Conservation (phyloP, 2,329 filamentous ascomycete species). For the Ceratocystis destructans region DNA sequence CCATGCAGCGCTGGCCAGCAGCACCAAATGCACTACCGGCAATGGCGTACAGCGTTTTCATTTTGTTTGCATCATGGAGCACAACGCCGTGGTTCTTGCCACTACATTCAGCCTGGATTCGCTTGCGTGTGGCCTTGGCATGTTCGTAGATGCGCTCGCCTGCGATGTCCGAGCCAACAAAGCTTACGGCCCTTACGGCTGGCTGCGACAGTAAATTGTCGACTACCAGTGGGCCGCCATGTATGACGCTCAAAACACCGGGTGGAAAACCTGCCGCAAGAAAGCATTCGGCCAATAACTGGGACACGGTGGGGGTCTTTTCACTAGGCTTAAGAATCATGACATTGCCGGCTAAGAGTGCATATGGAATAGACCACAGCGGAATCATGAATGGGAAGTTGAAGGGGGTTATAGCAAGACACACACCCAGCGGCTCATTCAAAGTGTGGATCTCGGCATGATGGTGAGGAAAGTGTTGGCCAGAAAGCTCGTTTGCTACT, state of each 20-base stretch:
- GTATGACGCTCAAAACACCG: constrained; percentile 60
- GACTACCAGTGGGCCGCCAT: constrained; percentile 45
- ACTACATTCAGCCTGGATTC: constrained; percentile 52
- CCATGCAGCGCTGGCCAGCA: constrained; percentile 47
- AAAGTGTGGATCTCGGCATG: constrained; percentile 19
- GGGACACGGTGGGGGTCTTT: constrained; percentile 35
- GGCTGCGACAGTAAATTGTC: constrained; percentile 53
- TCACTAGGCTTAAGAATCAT: constrained; percentile 41
- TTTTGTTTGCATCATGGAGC: constrained; percentile 51
- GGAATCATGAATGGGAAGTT: constrained; percentile 37
- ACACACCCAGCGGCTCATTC: constrained; percentile 35
- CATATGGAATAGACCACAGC: constrained; percentile 35
- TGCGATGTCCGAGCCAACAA: constrained; percentile 60
- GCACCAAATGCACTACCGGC: constrained; percentile 35
- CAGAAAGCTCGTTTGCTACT: constrained; percentile 17
- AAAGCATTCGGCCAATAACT: constrained; percentile 39
- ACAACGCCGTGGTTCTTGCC: constrained; percentile 52
- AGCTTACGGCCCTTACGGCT: constrained; percentile 58
- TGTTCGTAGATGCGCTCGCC: constrained; percentile 63
- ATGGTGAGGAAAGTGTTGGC: constrained; percentile 11
- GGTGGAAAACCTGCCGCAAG: constrained; percentile 60
- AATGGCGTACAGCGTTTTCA: constrained; percentile 44
- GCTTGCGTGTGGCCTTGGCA: constrained; percentile 48
- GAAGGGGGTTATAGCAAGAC: constrained; percentile 44
- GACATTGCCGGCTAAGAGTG: constrained; percentile 35